A percentile compares a stretch with the other conserved stretches of the same genome.
Conservation (phyloP, 345 rosid genomes). For the Firmiana major region DNA sequence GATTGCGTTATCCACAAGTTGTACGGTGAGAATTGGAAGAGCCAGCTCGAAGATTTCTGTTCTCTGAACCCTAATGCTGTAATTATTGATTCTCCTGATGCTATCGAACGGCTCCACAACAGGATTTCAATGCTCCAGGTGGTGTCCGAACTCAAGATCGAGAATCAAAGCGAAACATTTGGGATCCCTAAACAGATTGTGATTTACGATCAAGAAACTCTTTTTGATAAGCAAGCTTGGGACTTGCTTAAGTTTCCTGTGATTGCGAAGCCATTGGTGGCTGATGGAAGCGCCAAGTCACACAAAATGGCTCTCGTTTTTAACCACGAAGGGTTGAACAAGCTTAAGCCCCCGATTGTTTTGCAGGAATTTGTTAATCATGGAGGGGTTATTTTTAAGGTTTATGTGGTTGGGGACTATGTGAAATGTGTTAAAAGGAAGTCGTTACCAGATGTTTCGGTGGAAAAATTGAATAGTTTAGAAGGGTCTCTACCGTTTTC, state of each 20-base stretch:
- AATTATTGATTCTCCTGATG: constrained; percentile 41
- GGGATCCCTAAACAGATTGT: constrained; percentile 62
- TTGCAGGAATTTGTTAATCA: constrained; percentile 66
- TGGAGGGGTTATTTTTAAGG: constrained; percentile 65
- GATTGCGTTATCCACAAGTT: constrained; percentile 62
- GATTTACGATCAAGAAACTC: constrained; percentile 43
- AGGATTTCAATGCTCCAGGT: constrained; percentile 64
- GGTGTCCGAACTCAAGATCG: constrained; percentile 41
- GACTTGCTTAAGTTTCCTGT: constrained; percentile 50
- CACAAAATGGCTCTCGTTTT: constrained; percentile 59
- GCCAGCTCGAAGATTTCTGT: constrained; percentile 34
- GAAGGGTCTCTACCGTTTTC: constrained; percentile 50
- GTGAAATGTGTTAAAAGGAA: constrained; percentile 57
- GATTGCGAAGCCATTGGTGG: constrained; percentile 59
- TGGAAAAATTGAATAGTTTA: constrained; percentile 37
- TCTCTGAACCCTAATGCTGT: constrained; percentile 32
- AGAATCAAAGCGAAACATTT: constrained; percentile 27
- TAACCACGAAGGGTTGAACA: constrained; percentile 46
- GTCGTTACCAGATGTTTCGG: constrained; percentile 54
- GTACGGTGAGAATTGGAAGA: constrained; percentile 47
- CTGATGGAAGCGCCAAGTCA: constrained; percentile 52
- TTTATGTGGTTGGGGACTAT: constrained; percentile 51
- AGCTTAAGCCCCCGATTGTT: constrained; percentile 51
- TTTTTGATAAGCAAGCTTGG: constrained; percentile 34
- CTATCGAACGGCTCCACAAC: constrained; percentile 49